Conservation (phyloP, 1,284 basidiomycete genomes). For the Sanghuangporus weigelae region DNA sequence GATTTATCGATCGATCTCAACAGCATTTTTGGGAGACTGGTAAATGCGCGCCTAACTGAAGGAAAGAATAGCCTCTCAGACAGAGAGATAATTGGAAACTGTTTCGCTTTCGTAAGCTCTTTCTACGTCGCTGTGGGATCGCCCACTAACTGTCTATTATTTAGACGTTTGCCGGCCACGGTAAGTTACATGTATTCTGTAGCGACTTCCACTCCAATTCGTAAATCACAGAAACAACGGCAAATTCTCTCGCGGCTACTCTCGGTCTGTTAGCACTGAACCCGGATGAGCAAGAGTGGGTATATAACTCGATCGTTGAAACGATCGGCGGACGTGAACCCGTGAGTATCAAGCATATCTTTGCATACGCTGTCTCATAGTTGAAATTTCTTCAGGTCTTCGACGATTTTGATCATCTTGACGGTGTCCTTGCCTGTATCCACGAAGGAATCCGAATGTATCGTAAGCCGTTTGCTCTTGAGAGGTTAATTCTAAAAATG, state of each 20-base stretch:
- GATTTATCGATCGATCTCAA: conserved; percentile 9
- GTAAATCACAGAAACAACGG: conserved; percentile 18
- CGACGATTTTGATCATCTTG: conserved; percentile 16
- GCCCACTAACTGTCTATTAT: neutral
- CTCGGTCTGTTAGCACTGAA: conserved; percentile 19
- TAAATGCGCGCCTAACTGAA: conserved; percentile 14
- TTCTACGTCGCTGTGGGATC: neutral
- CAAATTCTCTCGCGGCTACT: conserved; percentile 18
- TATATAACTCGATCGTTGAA: conserved; percentile 15
- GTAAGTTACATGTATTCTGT: neutral
- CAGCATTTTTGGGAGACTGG: conserved; percentile 15
- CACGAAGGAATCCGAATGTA: conserved; percentile 16
- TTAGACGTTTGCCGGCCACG: conserved; percentile 21
- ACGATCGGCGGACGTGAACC: conserved; percentile 10
- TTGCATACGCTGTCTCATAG: neutral
- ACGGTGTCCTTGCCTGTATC: conserved; percentile 17
- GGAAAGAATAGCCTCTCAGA: conserved; percentile 14
- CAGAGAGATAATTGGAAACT: conserved; percentile 20
- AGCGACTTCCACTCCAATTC: neutral
- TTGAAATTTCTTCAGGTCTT: neutral
- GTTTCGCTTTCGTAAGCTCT: conserved; percentile 17
- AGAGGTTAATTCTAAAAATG: neutral
- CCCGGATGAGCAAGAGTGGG: conserved; percentile 20
- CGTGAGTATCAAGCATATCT: conserved; percentile 1
- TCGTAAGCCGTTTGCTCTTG: conserved; percentile 7